Base-by-base conservation (phyloP, 2,329 filamentous ascomycete genomes). In the Paracoccidioides brasiliensis region DNA sequence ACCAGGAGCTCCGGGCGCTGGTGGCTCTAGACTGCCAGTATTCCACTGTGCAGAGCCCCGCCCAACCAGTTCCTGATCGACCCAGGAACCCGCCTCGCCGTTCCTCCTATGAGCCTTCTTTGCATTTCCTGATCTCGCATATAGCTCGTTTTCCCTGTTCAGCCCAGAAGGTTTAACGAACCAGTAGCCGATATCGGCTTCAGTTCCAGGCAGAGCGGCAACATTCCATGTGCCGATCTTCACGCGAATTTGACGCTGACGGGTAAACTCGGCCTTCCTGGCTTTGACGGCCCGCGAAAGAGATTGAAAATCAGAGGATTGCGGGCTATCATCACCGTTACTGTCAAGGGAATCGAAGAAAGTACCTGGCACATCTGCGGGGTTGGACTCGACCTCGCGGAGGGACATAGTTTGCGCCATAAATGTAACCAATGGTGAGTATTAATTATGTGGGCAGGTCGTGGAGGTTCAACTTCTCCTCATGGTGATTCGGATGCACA, bases 161-260 rank as follows among this genome's bases (percentile, higher is more conserved):
- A 10, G 49, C 10, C 37, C 49, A 15, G 49, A 8, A n/a, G 10
- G 38, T 12, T 41, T 28, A 14, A 7, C 10, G 67, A 98, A 96
- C 93, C 93, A 98, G 37, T 80, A 82, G 6, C 82, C 86, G 4
- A 98, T 74, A 66, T 97, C 93, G 62, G 88, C 87, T 69, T 95
- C 90, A 0, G 89, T 90, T 30, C 87, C 89, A 10, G 87, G 82
- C 60, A 86, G 84, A 1, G 85, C 84, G 3, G 90, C 93, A 14
- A 95, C 88, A 70, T 98, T 98, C 93, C 93, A 98, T 0, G 88
- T 86, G 44, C 91, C 93, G 53, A 98, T 79, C 72, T 96, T 96
- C 70, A 98, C 80, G 61, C 84, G 84, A 62, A 95, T 81, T 52
- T 80, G 80, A 67, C 84, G 84, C 45, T 83, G 80, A 41, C 83